Base-by-base conservation (phyloP, 495 filamentous ascomycete genomes). In the Aspergillus avenaceus region DNA sequence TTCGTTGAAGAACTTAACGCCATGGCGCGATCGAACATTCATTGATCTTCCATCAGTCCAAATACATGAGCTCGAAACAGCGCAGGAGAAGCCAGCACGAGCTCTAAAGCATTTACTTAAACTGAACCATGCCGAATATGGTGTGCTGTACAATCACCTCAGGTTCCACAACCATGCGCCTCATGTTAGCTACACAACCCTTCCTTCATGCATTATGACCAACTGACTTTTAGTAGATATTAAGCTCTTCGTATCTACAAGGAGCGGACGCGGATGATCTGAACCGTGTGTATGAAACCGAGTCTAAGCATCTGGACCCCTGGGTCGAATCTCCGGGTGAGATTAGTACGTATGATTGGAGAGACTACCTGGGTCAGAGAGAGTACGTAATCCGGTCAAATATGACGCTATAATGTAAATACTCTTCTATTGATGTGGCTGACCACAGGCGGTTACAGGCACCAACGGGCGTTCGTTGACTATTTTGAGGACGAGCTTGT, bases 401-500 rank as follows among this genome's bases (percentile, higher is more conserved):
- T 18, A 19, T 38, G 34, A 16, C 9, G 16, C 12, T 16, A 21
- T 7, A 3, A 3, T 31, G 9, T 11, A 22, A n/a, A 34, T 18
- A 12, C n/a, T 12, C 46, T 3, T 36, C 11, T 8, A 27, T 41
- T 44, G n/a, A 48, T 6, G 16, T 14, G 25, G 14, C 50, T 64
- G 41, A 60, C 9, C 1, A 8, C 8, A 2, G 4, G 3, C 5
- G 18, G n/a, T 22, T 21, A 13, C 34, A 85, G 82, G 47, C 95
- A 95, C 62, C 87, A 99, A 62, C 77, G 95, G 24, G 91, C 92
- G 4, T 97, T 84, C 60, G 71, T 97, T 16, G 88, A 97, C 63
- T 95, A 90, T 58, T 97, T 93, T 59, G 91, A 96, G 61, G 91
- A 97, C 63, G 78, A 87, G 51, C 67, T 97, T 36, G 89, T 85